These are phyloP conservation scores for Capronia americana DNA, from an alignment of 2,329 filamentous ascomycete genomes.

Conservation along the genomic window DNA sequence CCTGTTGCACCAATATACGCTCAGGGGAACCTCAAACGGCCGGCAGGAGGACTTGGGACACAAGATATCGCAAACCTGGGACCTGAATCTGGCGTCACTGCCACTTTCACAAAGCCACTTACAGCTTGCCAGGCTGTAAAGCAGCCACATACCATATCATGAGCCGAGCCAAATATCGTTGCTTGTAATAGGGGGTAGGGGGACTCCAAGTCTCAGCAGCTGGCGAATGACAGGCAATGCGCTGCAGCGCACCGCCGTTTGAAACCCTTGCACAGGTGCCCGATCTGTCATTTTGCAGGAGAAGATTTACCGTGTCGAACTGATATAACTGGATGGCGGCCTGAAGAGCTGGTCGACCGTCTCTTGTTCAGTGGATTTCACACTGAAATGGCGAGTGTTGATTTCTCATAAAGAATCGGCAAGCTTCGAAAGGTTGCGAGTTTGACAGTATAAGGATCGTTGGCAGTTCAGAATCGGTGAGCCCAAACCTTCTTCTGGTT, in stretches of 20 bases:
- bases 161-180: constrained; percentile 2
- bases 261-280: background rate
- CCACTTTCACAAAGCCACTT: background rate
- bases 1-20: no score
- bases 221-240: background rate
- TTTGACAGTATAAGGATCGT: no score
- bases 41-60: no score
- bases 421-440: no score
- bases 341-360: no score
- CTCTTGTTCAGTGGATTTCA: no score
- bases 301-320: background rate
- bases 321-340: no score
- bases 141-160: background rate
- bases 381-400: no score
- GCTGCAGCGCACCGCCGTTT: background rate
- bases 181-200: background rate
- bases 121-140: background rate
- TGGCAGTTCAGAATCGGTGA: no score
- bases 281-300: background rate
- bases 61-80: background rate
- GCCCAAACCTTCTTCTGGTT: no score
- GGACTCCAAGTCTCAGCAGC: background rate
- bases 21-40: no score
- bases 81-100: background rate
- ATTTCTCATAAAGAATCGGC: no score